Conservation (phyloP, 805 yeast species). For the Maudiozyma saulgeensis region DNA sequence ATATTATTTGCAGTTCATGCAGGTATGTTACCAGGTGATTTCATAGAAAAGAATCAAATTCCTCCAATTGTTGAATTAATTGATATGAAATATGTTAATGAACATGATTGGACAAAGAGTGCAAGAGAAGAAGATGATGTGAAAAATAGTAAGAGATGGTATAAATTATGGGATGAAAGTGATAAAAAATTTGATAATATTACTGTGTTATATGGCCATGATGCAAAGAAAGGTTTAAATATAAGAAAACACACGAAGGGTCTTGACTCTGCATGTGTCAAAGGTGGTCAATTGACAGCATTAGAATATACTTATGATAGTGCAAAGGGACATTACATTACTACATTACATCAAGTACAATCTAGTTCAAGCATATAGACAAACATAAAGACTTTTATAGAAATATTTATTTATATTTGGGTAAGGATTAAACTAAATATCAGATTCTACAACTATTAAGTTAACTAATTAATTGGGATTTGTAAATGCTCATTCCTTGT, state of each 20-base stretch:
- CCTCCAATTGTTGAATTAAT: conserved; percentile 40
- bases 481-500: no score
- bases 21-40: conserved; percentile 62
- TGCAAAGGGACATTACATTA: conserved; percentile 4
- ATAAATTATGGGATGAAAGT: conserved; percentile 40
- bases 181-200: conserved; percentile 20
- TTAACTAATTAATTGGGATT: no score
- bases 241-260: conserved; percentile 63
- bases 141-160: conserved; percentile 39
- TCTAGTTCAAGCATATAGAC: conserved; percentile 2
- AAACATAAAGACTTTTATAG: not conserved
- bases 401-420: not conserved
- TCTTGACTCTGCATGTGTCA: conserved; percentile 72
- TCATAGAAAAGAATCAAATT: conserved; percentile 20
- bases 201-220: conserved; percentile 77
- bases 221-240: conserved; percentile 68
- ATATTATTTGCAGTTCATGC: conserved; percentile 68
- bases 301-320: conserved; percentile 22
- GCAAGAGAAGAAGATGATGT: conserved; percentile 17
- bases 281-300: conserved; percentile 63
- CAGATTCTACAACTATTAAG: no score
- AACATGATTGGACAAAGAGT: conserved; percentile 46
- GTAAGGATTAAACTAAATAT: no score
- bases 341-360: conserved; percentile 8
- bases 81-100: conserved; percentile 59